Conservation (phyloP, 73 alveolate species). For the Paramecium sonneborni region DNA sequence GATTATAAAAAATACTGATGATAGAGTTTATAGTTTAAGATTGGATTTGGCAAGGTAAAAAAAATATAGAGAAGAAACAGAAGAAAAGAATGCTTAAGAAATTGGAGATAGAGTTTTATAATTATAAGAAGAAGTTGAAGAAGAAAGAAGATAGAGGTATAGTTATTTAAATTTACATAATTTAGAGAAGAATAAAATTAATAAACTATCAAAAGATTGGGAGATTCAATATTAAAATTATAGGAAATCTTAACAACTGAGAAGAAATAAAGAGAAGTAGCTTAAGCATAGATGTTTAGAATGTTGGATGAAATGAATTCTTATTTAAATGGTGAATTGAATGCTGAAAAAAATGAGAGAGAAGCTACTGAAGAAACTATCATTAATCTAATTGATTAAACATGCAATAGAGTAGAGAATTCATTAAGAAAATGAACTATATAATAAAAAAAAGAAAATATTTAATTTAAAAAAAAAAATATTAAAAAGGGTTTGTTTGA, state of each 20-base stretch:
- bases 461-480: background rate
- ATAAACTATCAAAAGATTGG: slow-evolving; percentile 60
- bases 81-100: slow-evolving; percentile 62
- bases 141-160: slow-evolving; percentile 63
- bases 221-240: slow-evolving; percentile 77
- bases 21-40: slow-evolving; percentile 72
- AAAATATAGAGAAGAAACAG: slow-evolving; percentile 75
- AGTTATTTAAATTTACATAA: background rate
- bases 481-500: background rate
- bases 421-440: slow-evolving; percentile 62
- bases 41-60: slow-evolving; percentile 83
- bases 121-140: slow-evolving; percentile 63
- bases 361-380: slow-evolving; percentile 79
- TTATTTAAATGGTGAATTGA: slow-evolving; percentile 70
- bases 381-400: slow-evolving; percentile 75
- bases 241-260: slow-evolving; percentile 72
- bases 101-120: slow-evolving; percentile 20
- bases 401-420: slow-evolving; percentile 84
- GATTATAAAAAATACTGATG: slow-evolving; percentile 72
- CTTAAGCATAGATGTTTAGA: slow-evolving; percentile 74
- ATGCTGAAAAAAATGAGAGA: slow-evolving; percentile 73
- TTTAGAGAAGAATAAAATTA: slow-evolving; percentile 73
- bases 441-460: background rate
- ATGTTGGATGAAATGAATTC: slow-evolving; percentile 78
- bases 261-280: slow-evolving; percentile 75